Conservation (phyloP, 2,329 filamentous ascomycete genomes). For the Lomentospora prolificans region DNA sequence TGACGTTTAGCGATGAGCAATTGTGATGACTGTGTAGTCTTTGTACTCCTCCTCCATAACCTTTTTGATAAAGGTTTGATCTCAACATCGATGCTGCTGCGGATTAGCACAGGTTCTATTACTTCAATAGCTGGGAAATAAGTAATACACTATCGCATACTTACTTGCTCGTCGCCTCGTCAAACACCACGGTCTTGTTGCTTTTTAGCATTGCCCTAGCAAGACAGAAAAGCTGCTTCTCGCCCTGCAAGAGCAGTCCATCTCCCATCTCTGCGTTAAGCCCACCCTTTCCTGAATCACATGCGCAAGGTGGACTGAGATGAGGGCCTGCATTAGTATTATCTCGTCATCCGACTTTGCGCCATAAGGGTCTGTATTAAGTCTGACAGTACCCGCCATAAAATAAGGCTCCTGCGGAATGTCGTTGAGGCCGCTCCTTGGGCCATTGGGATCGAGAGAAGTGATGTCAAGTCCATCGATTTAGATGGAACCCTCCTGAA, state of each 20-base stretch:
- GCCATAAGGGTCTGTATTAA: conserved; percentile 33
- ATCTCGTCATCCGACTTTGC: conserved; percentile 27
- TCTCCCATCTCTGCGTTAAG: conserved; percentile 15
- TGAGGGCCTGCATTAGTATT: conserved; percentile 28
- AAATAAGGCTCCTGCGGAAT: conserved; percentile 39
- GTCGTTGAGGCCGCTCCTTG: conserved; percentile 22
- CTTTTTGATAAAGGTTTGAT: neutral
- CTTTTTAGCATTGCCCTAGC: conserved; percentile 1
- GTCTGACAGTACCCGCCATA: conserved; percentile 31
- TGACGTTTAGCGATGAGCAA: neutral
- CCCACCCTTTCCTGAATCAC: conserved; percentile 24
- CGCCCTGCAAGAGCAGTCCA: conserved; percentile 27
- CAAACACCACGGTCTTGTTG: neutral
- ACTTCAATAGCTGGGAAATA: neutral
- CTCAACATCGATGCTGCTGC: neutral
- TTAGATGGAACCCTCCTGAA: conserved; percentile 26
- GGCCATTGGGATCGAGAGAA: conserved; percentile 11
- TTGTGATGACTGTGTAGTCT: neutral
- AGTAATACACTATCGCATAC: too few species aligned
- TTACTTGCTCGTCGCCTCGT: conserved; percentile 9
- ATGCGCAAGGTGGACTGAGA: conserved; percentile 31
- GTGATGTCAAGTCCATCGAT: conserved; percentile 29
- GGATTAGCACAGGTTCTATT: neutral
- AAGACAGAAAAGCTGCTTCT: conserved; percentile 23
- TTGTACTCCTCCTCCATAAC: neutral